Evolutionary conservation across 169 alveolate species (phyloP).

Genomic region (Plasmodium inui): DNA sequence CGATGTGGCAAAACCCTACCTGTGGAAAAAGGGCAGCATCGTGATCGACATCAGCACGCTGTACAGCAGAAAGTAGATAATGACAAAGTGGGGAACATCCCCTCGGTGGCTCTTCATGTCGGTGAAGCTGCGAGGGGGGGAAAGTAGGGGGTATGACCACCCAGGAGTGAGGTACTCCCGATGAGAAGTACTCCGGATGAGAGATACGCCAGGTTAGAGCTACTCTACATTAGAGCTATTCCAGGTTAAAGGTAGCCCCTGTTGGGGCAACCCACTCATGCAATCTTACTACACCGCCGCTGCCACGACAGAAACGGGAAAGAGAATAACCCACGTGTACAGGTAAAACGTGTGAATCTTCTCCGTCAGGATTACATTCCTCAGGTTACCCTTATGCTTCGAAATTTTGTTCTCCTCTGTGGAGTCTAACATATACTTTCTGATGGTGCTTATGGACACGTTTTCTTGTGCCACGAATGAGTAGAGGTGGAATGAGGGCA

Average conservation of each 20-base stretch:
- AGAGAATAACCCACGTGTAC: conserved; percentile 24
- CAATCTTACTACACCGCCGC: conserved; percentile 12
- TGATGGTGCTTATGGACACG: conserved; percentile 45
- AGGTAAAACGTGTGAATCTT: conserved; percentile 22
- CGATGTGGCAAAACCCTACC: neutral
- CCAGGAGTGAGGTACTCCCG: too few species aligned
- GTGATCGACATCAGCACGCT: conserved; percentile 62
- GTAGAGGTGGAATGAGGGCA: conserved; percentile 57
- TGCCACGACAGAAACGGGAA: neutral
- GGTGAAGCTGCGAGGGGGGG: neutral
- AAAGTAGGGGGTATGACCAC: neutral
- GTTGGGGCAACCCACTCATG: neutral
- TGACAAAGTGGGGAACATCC: conserved; percentile 21
- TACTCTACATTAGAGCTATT: neutral
- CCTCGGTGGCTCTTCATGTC: neutral
- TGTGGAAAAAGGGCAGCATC: conserved; percentile 53
- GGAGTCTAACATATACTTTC: conserved; percentile 13
- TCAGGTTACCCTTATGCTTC: conserved; percentile 28
- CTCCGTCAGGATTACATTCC: conserved; percentile 42
- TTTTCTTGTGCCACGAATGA: conserved; percentile 27
- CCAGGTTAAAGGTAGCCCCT: neutral
- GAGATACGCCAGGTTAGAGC: too few species aligned
- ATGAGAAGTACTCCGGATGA: neutral
- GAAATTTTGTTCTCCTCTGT: neutral
- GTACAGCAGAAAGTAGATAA: conserved; percentile 24